Conservation (phyloP, 2,329 filamentous ascomycete genomes). For the Stemphylium lycopersici region DNA sequence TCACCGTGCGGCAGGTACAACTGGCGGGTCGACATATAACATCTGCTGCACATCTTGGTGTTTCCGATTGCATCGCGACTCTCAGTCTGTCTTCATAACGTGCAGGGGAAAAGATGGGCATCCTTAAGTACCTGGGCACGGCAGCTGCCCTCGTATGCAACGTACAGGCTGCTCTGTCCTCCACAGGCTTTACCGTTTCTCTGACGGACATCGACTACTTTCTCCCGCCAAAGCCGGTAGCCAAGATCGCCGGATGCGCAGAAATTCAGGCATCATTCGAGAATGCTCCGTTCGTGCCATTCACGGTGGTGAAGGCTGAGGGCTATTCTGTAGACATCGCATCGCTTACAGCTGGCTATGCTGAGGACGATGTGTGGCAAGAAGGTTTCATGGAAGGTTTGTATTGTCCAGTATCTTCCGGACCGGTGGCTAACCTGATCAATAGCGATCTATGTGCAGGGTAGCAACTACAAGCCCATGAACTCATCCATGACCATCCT, state of each 20-base stretch:
- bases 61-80: neutral
- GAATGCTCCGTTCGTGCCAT: conserved; percentile 41
- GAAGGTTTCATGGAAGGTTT: conserved; percentile 47
- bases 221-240: conserved; percentile 47
- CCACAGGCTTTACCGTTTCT: conserved; percentile 50
- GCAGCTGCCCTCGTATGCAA: conserved; percentile 9
- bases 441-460: conserved; percentile 32
- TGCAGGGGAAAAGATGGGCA: conserved; percentile 14
- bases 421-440: conserved; percentile 31
- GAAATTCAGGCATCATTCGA: conserved; percentile 26
- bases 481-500: conserved; percentile 26
- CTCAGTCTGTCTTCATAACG: neutral
- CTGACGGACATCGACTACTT: conserved; percentile 51
- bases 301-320: conserved; percentile 47
- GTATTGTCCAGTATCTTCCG: neutral
- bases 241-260: conserved; percentile 34
- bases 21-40: conserved; percentile 1
- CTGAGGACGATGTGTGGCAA: conserved; percentile 52
- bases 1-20: neutral
- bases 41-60: neutral
- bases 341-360: conserved; percentile 35
- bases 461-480: conserved; percentile 27
- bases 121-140: conserved; percentile 6
- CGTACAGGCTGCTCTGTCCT: conserved; percentile 29
- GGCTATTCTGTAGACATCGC: neutral